Base-by-base conservation (phyloP, 2,329 filamentous ascomycete species). In the Xylariaceae sp. region DNA sequence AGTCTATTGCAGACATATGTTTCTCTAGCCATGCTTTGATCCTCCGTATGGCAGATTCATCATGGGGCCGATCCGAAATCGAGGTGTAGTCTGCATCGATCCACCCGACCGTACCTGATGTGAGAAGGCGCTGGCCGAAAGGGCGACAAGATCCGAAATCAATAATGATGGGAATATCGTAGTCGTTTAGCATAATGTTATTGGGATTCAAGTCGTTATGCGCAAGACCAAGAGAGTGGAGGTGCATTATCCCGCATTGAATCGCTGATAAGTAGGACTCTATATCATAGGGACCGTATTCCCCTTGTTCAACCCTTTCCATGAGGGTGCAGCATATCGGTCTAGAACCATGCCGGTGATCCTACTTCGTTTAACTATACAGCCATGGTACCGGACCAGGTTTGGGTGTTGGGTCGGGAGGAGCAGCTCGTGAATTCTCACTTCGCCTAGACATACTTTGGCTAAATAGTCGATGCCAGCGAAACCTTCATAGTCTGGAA, bases 161-260 rank as follows among this genome's bases (percentile, higher is more conserved):
- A 40, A 54, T 47, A 25, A 54, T 27, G 17, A 54, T 37, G 25
- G 51, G 51, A 48, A 49, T 40, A 22, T 47, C 39, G 37, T 51
- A 45, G 35, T 42, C 35, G 37, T 47, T 46, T 33, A 54, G 37
- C 19, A 51, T 25, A 29, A 51, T 48, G 42, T 51, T 51, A 29
- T 43, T 47, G 16, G 51, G 51, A 29, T 51, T 54, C 35, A 54
- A 34, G 38, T 54, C 45, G 19, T 51, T 51, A 23, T 51, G 51
- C 37, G 51, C 51, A n/a, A 54, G 37, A 23, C 45, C 44, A 8
- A 37, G 36, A 34, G 22, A 29, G 21, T 54, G 49, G 21, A 52
- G 16, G 39, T 49, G 49, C 16, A 33, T 39, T 14, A 54, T 40
- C 25, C 48, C 51, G 7, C 45, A 52, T 22, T 49, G 45, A 27